phyloP scores from a whole-genome alignment of 148 eudicot species.

The Fallopia convolvulus region DNA sequence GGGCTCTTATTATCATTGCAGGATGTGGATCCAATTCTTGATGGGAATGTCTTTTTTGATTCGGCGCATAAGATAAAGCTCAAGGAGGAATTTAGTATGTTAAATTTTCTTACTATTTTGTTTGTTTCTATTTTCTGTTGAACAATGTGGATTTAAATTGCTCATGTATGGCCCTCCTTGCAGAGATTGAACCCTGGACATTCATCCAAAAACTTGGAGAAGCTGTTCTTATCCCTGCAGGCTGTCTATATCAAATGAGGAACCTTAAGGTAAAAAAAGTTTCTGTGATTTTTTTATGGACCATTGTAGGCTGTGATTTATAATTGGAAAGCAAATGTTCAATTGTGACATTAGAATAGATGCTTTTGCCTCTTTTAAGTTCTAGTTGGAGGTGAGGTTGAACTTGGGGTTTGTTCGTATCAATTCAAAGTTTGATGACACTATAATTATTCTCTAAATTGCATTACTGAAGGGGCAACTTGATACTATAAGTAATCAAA shows the following conservation, averaged over 20 bases:
- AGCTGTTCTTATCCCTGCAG: constrained; percentile 95
- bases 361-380: background rate
- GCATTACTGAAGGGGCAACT: no score
- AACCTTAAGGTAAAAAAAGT: constrained; percentile 48
- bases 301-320: background rate
- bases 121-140: background rate
- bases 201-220: constrained; percentile 80
- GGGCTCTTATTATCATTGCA: constrained; percentile 19
- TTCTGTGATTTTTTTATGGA: background rate
- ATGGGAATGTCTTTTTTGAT: constrained; percentile 69
- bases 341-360: background rate
- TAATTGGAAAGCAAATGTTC: background rate
- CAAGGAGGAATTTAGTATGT: constrained; percentile 80
- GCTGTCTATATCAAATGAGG: constrained; percentile 83
- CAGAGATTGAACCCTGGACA: constrained; percentile 92
- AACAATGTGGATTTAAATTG: background rate
- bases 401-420: background rate
- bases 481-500: background rate
- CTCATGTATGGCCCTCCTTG: background rate
- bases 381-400: background rate
- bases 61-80: constrained; percentile 65
- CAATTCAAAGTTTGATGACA: no score
- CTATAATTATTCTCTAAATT: no score
- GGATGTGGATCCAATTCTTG: constrained; percentile 76
- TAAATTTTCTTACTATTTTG: background rate